Evolutionary conservation across 2,329 filamentous ascomycete genomes (phyloP).

Genomic region (Fusarium poae): DNA sequence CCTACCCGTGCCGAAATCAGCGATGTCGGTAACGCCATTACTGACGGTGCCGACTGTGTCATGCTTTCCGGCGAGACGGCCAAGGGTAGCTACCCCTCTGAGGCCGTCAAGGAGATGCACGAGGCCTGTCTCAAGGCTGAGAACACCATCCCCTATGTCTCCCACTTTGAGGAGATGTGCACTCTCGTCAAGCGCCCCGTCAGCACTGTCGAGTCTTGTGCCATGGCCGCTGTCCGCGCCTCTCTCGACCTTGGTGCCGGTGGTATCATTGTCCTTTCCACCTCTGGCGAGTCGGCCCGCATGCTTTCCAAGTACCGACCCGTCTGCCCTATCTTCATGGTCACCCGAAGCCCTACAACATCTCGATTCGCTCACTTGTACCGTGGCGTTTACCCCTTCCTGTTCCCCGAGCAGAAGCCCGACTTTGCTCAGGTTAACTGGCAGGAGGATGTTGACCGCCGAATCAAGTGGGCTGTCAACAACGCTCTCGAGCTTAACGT

Average conservation of each 20-base stretch:
- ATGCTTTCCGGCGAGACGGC: slow-evolving; percentile 99
- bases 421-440: slow-evolving; percentile 94
- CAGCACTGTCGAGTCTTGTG: slow-evolving; percentile 90
- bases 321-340: slow-evolving; percentile 99
- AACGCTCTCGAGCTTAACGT: slow-evolving; percentile 87
- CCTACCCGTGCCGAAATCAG: slow-evolving; percentile 98
- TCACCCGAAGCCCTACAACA: slow-evolving; percentile 86
- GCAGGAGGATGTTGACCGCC: slow-evolving; percentile 98
- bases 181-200: slow-evolving; percentile 85
- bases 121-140: slow-evolving; percentile 97
- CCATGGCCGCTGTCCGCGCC: slow-evolving; percentile 96
- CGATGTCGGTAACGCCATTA: slow-evolving; percentile 97
- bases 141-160: slow-evolving; percentile 97
- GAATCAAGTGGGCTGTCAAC: slow-evolving; percentile 96
- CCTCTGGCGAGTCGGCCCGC: slow-evolving; percentile 93
- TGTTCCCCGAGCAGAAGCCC: slow-evolving; percentile 92
- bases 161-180: slow-evolving; percentile 95
- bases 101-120: slow-evolving; percentile 98
- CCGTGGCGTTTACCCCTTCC: slow-evolving; percentile 97
- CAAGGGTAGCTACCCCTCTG: slow-evolving; percentile 93
- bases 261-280: slow-evolving; percentile 95
- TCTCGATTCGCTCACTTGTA: slow-evolving; percentile 95
- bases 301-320: slow-evolving; percentile 98
- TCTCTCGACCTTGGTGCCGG: slow-evolving; percentile 97
- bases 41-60: slow-evolving; percentile 98